Base-by-base conservation (phyloP, 257 asterid genomes). In the Apocynum venetum region DNA sequence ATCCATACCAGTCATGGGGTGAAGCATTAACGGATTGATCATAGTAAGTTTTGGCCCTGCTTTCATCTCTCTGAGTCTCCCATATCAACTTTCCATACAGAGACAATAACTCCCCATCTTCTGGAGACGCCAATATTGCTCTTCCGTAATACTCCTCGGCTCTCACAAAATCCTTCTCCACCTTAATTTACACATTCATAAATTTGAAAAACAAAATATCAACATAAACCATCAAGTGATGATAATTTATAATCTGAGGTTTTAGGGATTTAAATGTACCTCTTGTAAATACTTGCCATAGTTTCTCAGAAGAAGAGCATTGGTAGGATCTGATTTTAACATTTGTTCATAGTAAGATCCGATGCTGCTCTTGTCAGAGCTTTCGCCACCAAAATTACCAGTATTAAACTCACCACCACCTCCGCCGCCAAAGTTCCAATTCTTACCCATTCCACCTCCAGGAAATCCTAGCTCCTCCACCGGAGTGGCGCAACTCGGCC, bases 101-200 rank as follows among this genome's bases (percentile, higher is more conserved):
- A 0, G 92, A 86, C 36, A 91, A 86, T 70, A 91, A 80, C 77
- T 92, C 96, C 72, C 92, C 97, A 25, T 91, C 97, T 4, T 90
- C 96, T 0, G 97, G 93, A 69, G 85, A 78, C 0, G 91, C 92
- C 79, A 92, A 63, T 51, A 92, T 91, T 46, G 97, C 97, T 81
- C 97, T 88, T 69, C 89, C 92, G 25, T 88, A 91, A 57, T 79
- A 92, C 72, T 88, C 94, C 71, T 91, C 92, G 8, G 96, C 97
- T 80, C 83, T 89, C 81, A 38, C 89, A 52, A 51, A n/a, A 78
- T 92, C 89, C 83, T 85, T 66, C 82, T 89, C 94, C 79, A 91
- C 97, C 97, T 90, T 70, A 57, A 57, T 57, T 57, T 57, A 57
- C 36, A 43, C 43, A 73, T 6, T 11, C 46, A 68, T 49, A 59